These are phyloP conservation scores for Cladophialophora yegresii DNA, from an alignment of 2,329 filamentous ascomycete genomes.

Conservation along the genomic window DNA sequence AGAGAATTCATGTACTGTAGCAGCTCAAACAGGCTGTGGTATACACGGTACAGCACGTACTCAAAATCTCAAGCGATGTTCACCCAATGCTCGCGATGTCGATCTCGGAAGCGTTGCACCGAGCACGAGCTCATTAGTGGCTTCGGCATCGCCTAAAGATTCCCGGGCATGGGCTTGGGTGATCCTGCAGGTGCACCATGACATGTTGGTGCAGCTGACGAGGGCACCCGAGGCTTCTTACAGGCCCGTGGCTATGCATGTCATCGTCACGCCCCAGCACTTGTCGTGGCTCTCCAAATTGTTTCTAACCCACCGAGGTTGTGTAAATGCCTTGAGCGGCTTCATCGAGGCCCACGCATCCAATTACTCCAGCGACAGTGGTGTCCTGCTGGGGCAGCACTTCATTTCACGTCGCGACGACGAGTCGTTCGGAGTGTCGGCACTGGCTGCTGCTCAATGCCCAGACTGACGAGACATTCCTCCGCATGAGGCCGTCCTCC, in stretches of 20 bases:
- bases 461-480: constrained; percentile 4
- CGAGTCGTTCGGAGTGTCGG: background rate
- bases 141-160: background rate
- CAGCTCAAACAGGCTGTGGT: background rate
- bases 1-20: no score
- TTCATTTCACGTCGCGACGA: background rate
- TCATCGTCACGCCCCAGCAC: constrained; percentile 11
- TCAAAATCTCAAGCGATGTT: background rate
- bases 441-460: background rate
- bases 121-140: background rate
- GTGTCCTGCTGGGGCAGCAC: background rate
- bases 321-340: background rate
- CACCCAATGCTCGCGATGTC: no score
- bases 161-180: background rate
- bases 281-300: background rate
- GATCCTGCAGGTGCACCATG: constrained; percentile 14
- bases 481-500: background rate
- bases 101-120: background rate
- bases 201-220: constrained; percentile 2
- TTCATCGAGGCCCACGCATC: background rate
- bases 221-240: background rate
- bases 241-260: constrained; percentile 9
- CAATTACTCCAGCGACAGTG: background rate
- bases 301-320: constrained; percentile 14
- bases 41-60: background rate